Percentiles rank a stretch among this genome's conserved stretches.
Conservation (phyloP, 2,329 filamentous ascomycete species). For the Hymenoscyphus linearis region DNA sequence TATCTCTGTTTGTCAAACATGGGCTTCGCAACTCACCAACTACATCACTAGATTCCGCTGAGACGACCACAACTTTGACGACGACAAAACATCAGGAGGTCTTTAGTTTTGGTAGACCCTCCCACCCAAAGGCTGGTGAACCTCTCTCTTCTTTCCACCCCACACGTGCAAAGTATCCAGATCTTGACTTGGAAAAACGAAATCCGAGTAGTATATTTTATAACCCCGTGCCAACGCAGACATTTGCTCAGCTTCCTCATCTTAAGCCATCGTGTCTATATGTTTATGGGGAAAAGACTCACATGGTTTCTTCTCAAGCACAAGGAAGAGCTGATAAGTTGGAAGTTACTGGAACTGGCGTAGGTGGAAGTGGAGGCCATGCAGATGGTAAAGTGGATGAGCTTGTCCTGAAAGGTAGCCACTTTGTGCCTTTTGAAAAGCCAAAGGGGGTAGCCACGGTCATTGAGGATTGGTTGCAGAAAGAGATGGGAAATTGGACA, state of each 20-base stretch:
- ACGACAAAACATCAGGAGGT: conserved; percentile 89
- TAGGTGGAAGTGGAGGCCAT: background rate
- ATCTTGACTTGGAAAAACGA: no score
- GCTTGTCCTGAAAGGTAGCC: background rate
- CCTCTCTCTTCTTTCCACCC: no score
- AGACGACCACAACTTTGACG: conserved; percentile 59
- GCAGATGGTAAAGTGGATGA: background rate
- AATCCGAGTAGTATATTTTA: background rate
- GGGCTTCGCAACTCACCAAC: conserved; percentile 69
- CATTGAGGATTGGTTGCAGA: background rate
- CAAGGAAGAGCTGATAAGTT: background rate
- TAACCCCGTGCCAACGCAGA: background rate
- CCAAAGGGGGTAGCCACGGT: background rate
- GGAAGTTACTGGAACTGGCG: background rate
- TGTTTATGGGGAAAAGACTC: background rate
- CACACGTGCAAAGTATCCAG: no score
- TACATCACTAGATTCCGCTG: conserved; percentile 43
- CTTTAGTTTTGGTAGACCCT: conserved; percentile 61
- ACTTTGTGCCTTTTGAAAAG: background rate
- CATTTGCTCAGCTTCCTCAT: background rate
- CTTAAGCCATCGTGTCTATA: background rate
- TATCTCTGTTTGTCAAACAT: conserved; percentile 66
- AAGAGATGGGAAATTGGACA: background rate
- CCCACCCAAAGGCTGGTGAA: no score
- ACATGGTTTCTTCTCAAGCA: background rate